Evolutionary conservation across 805 yeast genomes (phyloP), one percentile per base, ranked within the genome.

Genomic region (Ogataea nonfermentans): DNA sequence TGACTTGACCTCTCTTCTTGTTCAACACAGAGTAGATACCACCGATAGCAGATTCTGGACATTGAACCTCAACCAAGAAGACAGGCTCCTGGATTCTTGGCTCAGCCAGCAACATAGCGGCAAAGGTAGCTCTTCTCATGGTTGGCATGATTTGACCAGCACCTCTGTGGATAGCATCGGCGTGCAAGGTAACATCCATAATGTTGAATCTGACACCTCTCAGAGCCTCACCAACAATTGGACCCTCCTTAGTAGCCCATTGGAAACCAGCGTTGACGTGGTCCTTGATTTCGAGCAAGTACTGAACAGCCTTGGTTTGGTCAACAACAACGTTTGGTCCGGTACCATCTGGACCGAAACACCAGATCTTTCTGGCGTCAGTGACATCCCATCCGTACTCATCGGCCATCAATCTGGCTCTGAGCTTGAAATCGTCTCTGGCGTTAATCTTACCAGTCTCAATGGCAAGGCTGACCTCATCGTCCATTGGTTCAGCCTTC

Each of bases 81-180:
- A 93, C 88, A 72, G 99, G 98, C 78, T 93, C 98, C 79, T 91
- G 97, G 68, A 91, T 87, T 68, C 88, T 91, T 75, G 99, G 99
- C 75, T 88, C 89, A 72, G 98, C 98, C 71, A 91, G 81, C 68
- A 91, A 82, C 83, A 90, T 79, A 63, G 97, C 88, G 67, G 98
- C 99, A 79, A 86, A 93, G 57, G 98, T 88, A 62, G 82, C 98
- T 81, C 98, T 90, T 84, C 98, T 90, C 98, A 93, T 91, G 74
- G 99, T 91, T 76, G 98, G 97, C 76, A 93, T 89, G 73, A 91
- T 82, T 81, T 91, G 99, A 77, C 98, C 99, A 78, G 95, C 96
- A 82, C 98, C 98, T 86, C 99, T 90, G 86, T 91, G 99, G 76
- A 91, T 91, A 74, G 99, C 96, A 86, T 91, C 99, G 69, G 98